Base-by-base conservation (phyloP, 169 alveolate genomes). In the Blepharisma undulans region DNA sequence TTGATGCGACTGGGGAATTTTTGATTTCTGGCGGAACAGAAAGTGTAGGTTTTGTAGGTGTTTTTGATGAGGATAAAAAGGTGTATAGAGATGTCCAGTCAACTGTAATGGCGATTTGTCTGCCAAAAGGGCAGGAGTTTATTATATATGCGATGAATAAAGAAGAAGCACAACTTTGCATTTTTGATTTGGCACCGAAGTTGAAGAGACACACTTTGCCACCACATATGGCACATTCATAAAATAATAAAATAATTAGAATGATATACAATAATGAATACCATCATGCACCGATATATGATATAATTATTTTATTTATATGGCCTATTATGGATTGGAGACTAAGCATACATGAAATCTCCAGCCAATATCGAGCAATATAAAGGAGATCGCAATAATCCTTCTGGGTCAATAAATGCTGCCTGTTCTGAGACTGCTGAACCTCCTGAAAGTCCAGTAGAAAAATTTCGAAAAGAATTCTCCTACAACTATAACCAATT, bases 1-100 rank as follows among this genome's bases (percentile, higher is more conserved):
- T 32, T 78, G 60, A 78, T 4, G 86, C 60, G 60, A 12, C 60
- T 78, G 86, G 86, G 71, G 86, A 29, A 27, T 78, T 78, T 78
- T 78, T 34, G 34, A 32, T 78, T 22, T 78, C 34, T 5, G 66
- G 66, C 0, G 66, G 66, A 48, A 48, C 66, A 10, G 66, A 48
- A 48, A 48, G 66, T 48, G 14, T 48, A 48, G 66, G 66, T 10
- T 48, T 48, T 5, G 66, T 48, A 48, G 66, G 66, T 10, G 66
- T 48, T 48, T 48, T 48, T 48, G 66, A 48, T 48, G 66, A 48
- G 66, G 66, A 48, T 48, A 48, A 48, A 48, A 5, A 48, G 12
- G 3, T 48, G 3, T 48, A 48, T 5, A 48, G 66, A 48, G 66
- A 5, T 0, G 66, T 48, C 66, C 66, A 48, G 66, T 48, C 66